These are phyloP conservation scores for Aspergillus taichungensis DNA, from an alignment of 495 filamentous ascomycete species.

Conservation along the genomic window DNA sequence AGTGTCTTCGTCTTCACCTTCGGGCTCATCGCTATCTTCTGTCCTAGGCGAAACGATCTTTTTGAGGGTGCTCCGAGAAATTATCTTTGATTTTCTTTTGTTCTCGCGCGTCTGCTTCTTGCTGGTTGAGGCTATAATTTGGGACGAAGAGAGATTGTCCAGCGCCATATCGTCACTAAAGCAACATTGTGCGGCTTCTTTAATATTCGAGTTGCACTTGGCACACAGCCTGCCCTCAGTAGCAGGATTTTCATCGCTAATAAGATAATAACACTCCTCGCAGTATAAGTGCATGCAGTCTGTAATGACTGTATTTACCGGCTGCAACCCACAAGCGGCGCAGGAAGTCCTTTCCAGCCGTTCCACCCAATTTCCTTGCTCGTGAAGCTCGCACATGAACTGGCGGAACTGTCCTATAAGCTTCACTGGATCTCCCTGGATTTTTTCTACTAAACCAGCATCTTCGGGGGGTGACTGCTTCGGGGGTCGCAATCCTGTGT, in stretches of 20 bases:
- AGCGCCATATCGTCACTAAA: not conserved
- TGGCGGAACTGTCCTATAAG: constrained; percentile 15
- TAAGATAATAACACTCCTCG: constrained; percentile 27
- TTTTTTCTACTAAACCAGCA: not conserved
- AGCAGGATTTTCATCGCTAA: constrained; percentile 13
- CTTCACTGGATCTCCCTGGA: constrained; percentile 1
- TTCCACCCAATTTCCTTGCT: constrained; percentile 19
- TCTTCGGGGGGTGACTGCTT: not conserved
- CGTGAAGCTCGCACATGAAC: constrained; percentile 19
- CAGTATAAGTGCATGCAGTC: constrained; percentile 44
- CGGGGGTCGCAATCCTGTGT: not conserved
- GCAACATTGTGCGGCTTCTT: constrained; percentile 5
- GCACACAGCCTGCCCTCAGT: constrained; percentile 12
- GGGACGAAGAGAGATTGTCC: not conserved
- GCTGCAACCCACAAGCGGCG: constrained; percentile 18
- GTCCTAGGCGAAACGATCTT: not conserved
- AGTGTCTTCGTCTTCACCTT: constrained; percentile 5
- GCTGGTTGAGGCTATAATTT: not conserved
- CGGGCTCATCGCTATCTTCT: constrained; percentile 2
- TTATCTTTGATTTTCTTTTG: not conserved
- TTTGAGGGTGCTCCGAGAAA: not conserved
- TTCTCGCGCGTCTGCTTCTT: constrained; percentile 1
- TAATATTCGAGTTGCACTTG: constrained; percentile 10
- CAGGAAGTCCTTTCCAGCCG: constrained; percentile 24
- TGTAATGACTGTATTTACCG: constrained; percentile 28